Base-by-base conservation (phyloP, 1,284 basidiomycete species). In the Ganoderma multipileum region DNA sequence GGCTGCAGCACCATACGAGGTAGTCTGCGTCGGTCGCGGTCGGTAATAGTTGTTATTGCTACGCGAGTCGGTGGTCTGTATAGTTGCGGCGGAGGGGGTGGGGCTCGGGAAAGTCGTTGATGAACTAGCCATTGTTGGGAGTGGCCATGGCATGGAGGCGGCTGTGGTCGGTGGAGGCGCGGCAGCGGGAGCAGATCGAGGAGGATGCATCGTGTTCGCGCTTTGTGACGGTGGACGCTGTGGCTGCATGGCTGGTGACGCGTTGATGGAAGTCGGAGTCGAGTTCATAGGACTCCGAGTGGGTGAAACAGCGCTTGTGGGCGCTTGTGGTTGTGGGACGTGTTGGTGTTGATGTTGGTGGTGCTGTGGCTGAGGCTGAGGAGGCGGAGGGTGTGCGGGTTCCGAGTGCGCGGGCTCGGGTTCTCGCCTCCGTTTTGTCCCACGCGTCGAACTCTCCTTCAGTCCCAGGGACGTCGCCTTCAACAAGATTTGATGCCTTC, bases 381-480 rank as follows among this genome's bases (percentile, higher is more conserved):
- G 69, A 8, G 79, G 77, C 3, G 74, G 69, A n/a, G 82, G 75
- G 7, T 74, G 76, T n/a, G 79, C 76, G 16, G 77, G 76, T 30
- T 79, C 77, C 62, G 77, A 72, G 23, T 71, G 62, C 3, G 72
- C 61, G 3, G 74, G 28, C 16, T 86, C 85, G 5, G 82, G 80
- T 69, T 86, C 82, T 80, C 86, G 83, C 58, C 89, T 84, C 54
- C 91, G 85, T 75, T 93, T 93, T 28, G 83, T 82, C 1, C 87
- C 88, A 44, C 90, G 81, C 0, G 86, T 88, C 5, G 91, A 88
- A 68, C 89, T 91, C 73, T 91, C 90, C 78, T 93, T 93, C 54
- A 94, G 81, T 6, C 90, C 89, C 33, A 94, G 79, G n/a, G 85
- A 82, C 0, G 90, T 93, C 3, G 92, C 92, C 77, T 92, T 93